Evolutionary conservation across 805 yeast genomes (phyloP).

Genomic region (Jamesozyma piceae): DNA sequence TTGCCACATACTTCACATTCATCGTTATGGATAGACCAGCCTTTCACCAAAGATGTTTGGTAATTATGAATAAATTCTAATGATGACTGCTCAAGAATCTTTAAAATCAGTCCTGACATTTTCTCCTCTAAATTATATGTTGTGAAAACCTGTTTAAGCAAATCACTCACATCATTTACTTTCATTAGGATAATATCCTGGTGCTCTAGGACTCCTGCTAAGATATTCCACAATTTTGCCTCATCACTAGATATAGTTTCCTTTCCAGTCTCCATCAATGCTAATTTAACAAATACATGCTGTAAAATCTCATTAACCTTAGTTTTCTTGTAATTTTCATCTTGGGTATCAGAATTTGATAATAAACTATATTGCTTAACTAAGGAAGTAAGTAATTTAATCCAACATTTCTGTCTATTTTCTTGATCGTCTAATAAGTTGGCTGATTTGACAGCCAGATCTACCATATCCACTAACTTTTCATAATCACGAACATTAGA

Average conservation of each 20-base stretch:
- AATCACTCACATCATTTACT: slow-evolving; percentile 48
- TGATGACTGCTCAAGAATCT: slow-evolving; percentile 49
- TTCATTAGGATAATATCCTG: slow-evolving; percentile 41
- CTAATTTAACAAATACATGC: slow-evolving; percentile 16
- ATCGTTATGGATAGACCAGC: slow-evolving; percentile 51
- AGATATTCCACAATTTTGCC: slow-evolving; percentile 44
- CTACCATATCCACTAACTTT: slow-evolving; percentile 5
- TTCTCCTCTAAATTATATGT: slow-evolving; percentile 58
- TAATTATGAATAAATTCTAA: slow-evolving; percentile 38
- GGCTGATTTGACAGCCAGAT: slow-evolving; percentile 12
- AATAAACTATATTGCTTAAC: slow-evolving; percentile 7
- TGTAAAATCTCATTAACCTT: slow-evolving; percentile 14
- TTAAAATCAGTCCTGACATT: slow-evolving; percentile 42
- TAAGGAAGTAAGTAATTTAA: slow-evolving; percentile 16
- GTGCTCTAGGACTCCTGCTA: slow-evolving; percentile 44
- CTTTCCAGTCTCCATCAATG: slow-evolving; percentile 11
- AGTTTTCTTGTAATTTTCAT: background rate
- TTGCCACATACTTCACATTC: slow-evolving; percentile 75
- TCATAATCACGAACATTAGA: slow-evolving; percentile 1
- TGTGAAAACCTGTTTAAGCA: slow-evolving; percentile 52
- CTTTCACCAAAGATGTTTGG: slow-evolving; percentile 37
- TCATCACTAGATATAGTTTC: slow-evolving; percentile 1
- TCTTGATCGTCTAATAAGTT: slow-evolving; percentile 2
- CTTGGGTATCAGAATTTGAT: background rate
- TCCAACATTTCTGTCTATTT: slow-evolving; percentile 16